These are phyloP conservation scores for Lumnitzera littorea DNA, from an alignment of 345 rosid genomes.

Conservation along the genomic window DNA sequence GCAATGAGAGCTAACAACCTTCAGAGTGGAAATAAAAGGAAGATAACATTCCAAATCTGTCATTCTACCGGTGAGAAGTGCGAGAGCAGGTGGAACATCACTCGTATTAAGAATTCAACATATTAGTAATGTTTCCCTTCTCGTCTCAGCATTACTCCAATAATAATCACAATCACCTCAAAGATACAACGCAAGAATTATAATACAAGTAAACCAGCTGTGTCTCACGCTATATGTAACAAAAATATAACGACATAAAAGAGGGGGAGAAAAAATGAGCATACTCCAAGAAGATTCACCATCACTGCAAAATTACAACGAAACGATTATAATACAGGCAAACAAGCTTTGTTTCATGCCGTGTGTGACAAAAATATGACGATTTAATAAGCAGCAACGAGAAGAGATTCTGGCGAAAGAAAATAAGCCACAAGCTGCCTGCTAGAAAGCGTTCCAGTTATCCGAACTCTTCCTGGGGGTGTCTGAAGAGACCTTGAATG, in stretches of 20 bases:
- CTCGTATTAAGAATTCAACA: no score
- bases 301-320: slow-evolving; percentile 2
- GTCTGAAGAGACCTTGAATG: slow-evolving; percentile 78
- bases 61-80: no score
- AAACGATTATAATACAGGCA: slow-evolving; percentile 24
- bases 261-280: not conserved
- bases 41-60: no score
- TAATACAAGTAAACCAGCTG: slow-evolving; percentile 23
- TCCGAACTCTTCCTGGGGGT: slow-evolving; percentile 56
- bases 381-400: not conserved
- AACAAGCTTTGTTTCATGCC: slow-evolving; percentile 17
- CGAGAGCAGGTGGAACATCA: no score
- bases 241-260: slow-evolving; percentile 17
- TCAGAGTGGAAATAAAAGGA: no score
- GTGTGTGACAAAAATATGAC: slow-evolving; percentile 15
- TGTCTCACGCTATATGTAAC: slow-evolving; percentile 14
- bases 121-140: not conserved
- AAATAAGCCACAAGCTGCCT: not conserved
- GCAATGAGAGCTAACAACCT: no score
- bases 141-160: slow-evolving; percentile 4
- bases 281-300: slow-evolving; percentile 1
- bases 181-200: slow-evolving; percentile 14
- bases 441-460: slow-evolving; percentile 60
- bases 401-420: not conserved
- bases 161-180: not conserved